Evolutionary conservation across 2,329 filamentous ascomycete genomes (phyloP).

Genomic region (Ceratocystis smalleyi): DNA sequence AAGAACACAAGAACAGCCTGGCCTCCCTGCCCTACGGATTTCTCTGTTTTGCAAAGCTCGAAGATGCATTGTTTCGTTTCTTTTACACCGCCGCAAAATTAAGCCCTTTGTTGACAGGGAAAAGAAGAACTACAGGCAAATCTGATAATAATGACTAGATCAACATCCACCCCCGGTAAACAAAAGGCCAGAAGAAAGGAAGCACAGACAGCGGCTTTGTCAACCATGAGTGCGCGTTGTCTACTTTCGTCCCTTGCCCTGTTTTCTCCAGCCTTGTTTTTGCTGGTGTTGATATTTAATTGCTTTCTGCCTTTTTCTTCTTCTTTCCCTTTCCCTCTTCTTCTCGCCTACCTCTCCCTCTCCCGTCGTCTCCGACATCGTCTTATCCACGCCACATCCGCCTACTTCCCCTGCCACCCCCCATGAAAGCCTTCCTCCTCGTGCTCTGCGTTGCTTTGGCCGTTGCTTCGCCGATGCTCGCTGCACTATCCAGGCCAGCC

Average conservation of each 20-base stretch:
- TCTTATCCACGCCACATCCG: too few species aligned
- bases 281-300: not conserved
- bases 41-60: too few species aligned
- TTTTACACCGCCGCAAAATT: too few species aligned
- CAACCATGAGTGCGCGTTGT: not conserved
- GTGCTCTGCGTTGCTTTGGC: slow-evolving; percentile 7
- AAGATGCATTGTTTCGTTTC: too few species aligned
- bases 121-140: not conserved
- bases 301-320: not conserved
- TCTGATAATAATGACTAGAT: slow-evolving; percentile 1
- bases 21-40: too few species aligned
- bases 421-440: slow-evolving; percentile 32
- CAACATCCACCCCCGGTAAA: not conserved
- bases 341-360: not conserved
- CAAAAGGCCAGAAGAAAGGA: not conserved
- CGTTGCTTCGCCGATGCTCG: not conserved
- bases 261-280: not conserved
- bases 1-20: too few species aligned
- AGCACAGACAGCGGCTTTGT: slow-evolving; percentile 2
- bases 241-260: not conserved
- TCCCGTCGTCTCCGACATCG: not conserved
- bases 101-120: not conserved
- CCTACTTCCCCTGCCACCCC: too few species aligned
- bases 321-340: not conserved
- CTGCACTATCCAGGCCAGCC: not conserved